Conservation (phyloP, 2,329 filamentous ascomycete species). For the Pseudopyricularia cyperi region DNA sequence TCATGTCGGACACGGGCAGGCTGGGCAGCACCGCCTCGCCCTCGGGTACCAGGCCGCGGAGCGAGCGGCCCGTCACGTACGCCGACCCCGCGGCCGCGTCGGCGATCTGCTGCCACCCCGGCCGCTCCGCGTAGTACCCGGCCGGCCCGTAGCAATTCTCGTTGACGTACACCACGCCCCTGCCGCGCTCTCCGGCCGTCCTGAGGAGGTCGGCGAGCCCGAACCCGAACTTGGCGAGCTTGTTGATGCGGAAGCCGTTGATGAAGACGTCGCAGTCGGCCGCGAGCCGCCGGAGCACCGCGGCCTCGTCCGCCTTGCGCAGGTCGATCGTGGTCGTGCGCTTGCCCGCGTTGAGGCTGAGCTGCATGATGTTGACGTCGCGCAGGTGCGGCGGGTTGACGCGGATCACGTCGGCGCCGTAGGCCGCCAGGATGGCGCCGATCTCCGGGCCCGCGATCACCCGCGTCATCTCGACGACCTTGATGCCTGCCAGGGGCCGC, state of each 20-base stretch:
- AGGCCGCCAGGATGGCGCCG: slow-evolving; percentile 25
- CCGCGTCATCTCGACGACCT: slow-evolving; percentile 34
- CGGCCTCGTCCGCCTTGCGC: slow-evolving; percentile 18
- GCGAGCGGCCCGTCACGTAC: neutral
- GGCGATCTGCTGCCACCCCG: slow-evolving; percentile 40
- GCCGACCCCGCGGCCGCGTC: neutral
- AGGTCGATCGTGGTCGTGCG: slow-evolving; percentile 33
- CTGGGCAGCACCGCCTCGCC: slow-evolving; percentile 53
- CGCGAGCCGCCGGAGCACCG: slow-evolving; percentile 17
- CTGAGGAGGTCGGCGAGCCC: slow-evolving; percentile 24
- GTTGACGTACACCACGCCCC: slow-evolving; percentile 31
- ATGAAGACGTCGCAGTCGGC: slow-evolving; percentile 36
- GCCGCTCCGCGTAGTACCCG: slow-evolving; percentile 32
- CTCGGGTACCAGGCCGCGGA: slow-evolving; percentile 33
- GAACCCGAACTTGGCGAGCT: slow-evolving; percentile 25
- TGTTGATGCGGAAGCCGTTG: slow-evolving; percentile 34
- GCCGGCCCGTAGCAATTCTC: slow-evolving; percentile 39
- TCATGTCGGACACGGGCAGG: slow-evolving; percentile 42
- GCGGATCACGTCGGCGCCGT: slow-evolving; percentile 32
- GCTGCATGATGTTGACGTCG: slow-evolving; percentile 25
- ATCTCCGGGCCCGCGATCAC: slow-evolving; percentile 33
- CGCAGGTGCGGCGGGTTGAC: slow-evolving; percentile 26
- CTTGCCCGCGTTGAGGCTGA: slow-evolving; percentile 33
- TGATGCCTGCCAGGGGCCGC: slow-evolving; percentile 30
- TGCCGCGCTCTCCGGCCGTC: slow-evolving; percentile 22